Percentiles rank a stretch among this genome's conserved stretches.
Conservation (phyloP, 495 filamentous ascomycete genomes). For the Penicillium maclennaniae region DNA sequence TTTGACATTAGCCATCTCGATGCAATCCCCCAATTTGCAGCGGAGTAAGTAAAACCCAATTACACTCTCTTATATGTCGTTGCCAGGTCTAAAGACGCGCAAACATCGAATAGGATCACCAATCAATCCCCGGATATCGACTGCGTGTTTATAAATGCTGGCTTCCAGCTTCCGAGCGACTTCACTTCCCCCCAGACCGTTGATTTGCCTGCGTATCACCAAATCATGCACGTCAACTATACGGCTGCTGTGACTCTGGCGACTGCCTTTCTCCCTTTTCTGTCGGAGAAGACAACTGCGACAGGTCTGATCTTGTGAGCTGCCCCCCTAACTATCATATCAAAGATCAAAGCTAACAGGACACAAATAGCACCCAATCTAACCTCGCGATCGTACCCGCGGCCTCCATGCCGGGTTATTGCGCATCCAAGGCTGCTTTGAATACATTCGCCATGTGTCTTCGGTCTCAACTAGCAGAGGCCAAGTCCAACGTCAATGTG, state of each 20-base stretch:
- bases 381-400: conserved; percentile 42
- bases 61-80: too few relatives aligned
- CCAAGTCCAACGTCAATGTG: conserved; percentile 46
- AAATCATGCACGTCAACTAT: conserved; percentile 63
- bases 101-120: too few relatives aligned
- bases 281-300: conserved; percentile 40
- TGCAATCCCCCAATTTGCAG: too few relatives aligned
- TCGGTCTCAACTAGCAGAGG: conserved; percentile 50
- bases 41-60: too few relatives aligned
- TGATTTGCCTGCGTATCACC: conserved; percentile 45
- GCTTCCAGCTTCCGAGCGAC: conserved; percentile 45
- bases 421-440: conserved; percentile 42
- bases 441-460: conserved; percentile 49
- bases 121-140: conserved; percentile 37
- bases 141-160: conserved; percentile 37
- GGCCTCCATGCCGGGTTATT: conserved; percentile 37
- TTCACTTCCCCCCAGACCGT: conserved; percentile 53
- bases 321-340: neutral
- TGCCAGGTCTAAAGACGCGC: too few relatives aligned
- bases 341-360: neutral
- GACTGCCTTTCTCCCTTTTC: conserved; percentile 57
- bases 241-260: conserved; percentile 55
- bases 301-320: conserved; percentile 33
- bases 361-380: conserved; percentile 33
- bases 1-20: conserved; percentile 54